Evolutionary conservation across 805 yeast genomes (phyloP).

Genomic region (Wickerhamiella occidentalis): DNA sequence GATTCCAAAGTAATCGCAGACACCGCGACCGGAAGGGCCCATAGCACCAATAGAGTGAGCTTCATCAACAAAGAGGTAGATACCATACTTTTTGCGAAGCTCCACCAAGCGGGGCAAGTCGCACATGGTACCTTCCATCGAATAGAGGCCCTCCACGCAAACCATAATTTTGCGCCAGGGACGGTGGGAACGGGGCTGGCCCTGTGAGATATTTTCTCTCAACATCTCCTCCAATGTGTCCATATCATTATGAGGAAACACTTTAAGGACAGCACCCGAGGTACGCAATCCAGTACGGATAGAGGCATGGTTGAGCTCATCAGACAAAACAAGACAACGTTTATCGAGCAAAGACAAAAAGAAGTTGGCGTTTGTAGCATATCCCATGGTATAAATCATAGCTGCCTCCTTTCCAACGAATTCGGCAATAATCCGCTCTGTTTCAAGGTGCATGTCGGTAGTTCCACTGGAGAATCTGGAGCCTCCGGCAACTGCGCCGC

Average conservation of each 20-base stretch:
- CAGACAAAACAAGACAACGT: slow-evolving; percentile 83
- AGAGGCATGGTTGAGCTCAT: slow-evolving; percentile 90
- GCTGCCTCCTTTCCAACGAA: slow-evolving; percentile 89
- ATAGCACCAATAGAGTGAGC: slow-evolving; percentile 99
- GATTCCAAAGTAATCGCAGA: slow-evolving; percentile 83
- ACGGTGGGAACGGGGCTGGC: slow-evolving; percentile 88
- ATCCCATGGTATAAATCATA: slow-evolving; percentile 83
- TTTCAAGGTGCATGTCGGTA: slow-evolving; percentile 54
- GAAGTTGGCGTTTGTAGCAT: slow-evolving; percentile 84
- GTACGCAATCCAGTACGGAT: slow-evolving; percentile 89
- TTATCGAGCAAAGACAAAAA: slow-evolving; percentile 75
- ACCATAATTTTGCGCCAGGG: slow-evolving; percentile 78
- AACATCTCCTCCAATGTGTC: slow-evolving; percentile 58
- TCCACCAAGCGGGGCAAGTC: slow-evolving; percentile 65
- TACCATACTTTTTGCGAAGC: slow-evolving; percentile 71
- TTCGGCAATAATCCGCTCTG: slow-evolving; percentile 67
- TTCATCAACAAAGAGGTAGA: slow-evolving; percentile 86
- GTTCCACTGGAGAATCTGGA: slow-evolving; percentile 68
- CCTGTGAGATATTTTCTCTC: slow-evolving; percentile 78
- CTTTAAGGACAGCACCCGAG: slow-evolving; percentile 86
- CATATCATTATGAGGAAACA: slow-evolving; percentile 89
- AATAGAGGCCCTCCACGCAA: slow-evolving; percentile 84
- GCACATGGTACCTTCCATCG: slow-evolving; percentile 66
- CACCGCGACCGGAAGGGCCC: slow-evolving; percentile 89
- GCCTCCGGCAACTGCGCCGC: slow-evolving; percentile 71